Conservation (phyloP, 495 filamentous ascomycete genomes). For the Aspergillus biplanus region DNA sequence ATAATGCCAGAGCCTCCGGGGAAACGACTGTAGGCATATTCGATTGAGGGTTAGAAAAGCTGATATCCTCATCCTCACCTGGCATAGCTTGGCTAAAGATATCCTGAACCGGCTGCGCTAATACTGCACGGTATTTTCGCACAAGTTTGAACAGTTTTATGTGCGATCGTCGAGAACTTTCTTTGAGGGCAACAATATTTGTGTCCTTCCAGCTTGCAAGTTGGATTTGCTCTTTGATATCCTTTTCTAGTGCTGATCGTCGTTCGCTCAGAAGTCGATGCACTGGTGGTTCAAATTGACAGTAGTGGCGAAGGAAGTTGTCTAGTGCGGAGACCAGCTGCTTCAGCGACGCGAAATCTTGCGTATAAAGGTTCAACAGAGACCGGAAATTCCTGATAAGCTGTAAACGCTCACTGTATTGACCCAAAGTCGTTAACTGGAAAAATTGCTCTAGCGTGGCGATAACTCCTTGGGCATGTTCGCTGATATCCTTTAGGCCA, state of each 20-base stretch:
- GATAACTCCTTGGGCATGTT: slow-evolving; percentile 69
- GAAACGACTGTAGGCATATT: slow-evolving; percentile 28
- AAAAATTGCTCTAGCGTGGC: slow-evolving; percentile 77
- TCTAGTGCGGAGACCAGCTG: slow-evolving; percentile 60
- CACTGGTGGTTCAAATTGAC: slow-evolving; percentile 66
- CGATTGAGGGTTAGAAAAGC: slow-evolving; percentile 22
- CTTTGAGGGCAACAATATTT: slow-evolving; percentile 83
- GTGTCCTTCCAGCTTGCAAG: slow-evolving; percentile 96
- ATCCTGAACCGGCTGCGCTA: slow-evolving; percentile 69
- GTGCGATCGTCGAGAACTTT: slow-evolving; percentile 88
- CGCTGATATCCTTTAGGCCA: slow-evolving; percentile 56
- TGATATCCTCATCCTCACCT: slow-evolving; percentile 42
- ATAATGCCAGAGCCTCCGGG: slow-evolving; percentile 55
- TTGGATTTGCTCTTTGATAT: slow-evolving; percentile 84
- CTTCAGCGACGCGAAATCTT: slow-evolving; percentile 57
- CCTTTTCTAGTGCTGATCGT: slow-evolving; percentile 72
- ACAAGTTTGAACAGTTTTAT: slow-evolving; percentile 90
- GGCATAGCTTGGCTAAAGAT: slow-evolving; percentile 70
- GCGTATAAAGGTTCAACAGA: slow-evolving; percentile 50
- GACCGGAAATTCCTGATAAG: slow-evolving; percentile 72
- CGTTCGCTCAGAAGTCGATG: slow-evolving; percentile 64
- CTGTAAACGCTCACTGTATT: slow-evolving; percentile 71
- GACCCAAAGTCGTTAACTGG: slow-evolving; percentile 71
- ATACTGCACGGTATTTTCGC: slow-evolving; percentile 77
- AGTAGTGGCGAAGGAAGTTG: slow-evolving; percentile 77